Evolutionary conservation across 139 green algal genomes (phyloP).

Genomic region (Chlorella sorokiniana): DNA sequence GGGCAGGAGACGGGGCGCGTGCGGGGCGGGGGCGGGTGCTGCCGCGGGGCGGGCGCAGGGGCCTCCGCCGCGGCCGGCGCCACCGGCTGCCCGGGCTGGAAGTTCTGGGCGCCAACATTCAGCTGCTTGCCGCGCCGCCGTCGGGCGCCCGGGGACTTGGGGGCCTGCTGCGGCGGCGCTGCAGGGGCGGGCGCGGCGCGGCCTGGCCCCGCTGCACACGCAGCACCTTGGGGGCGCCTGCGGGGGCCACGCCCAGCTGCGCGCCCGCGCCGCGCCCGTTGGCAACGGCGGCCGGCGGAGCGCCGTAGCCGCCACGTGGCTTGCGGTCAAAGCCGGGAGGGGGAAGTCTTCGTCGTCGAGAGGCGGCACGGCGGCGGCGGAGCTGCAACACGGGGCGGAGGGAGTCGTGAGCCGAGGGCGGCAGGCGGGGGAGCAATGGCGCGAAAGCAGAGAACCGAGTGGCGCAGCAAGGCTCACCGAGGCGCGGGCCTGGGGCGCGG

Average conservation of each 20-base stretch:
- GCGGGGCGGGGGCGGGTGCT: background rate
- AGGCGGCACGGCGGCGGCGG: background rate
- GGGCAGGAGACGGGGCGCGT: background rate
- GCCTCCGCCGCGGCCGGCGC: background rate
- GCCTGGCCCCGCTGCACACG: background rate
- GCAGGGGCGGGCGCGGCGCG: background rate
- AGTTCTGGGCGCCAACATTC: conserved; percentile 31
- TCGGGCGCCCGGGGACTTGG: background rate
- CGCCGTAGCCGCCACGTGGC: background rate
- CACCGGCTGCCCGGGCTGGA: conserved; percentile 3
- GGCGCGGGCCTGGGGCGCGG: too few relatives aligned
- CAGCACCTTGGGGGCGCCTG: background rate
- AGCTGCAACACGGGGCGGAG: too few relatives aligned
- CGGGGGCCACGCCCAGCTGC: background rate
- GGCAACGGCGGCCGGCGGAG: background rate
- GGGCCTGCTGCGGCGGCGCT: background rate
- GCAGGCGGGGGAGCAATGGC: too few relatives aligned
- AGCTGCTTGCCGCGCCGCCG: conserved; percentile 28
- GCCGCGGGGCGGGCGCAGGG: background rate
- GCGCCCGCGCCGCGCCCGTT: background rate
- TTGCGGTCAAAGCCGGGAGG: conserved; percentile 20
- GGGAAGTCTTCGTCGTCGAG: conserved; percentile 9
- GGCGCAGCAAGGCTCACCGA: too few relatives aligned
- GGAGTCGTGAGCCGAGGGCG: too few relatives aligned
- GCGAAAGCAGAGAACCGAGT: too few relatives aligned